A percentile compares a stretch with the other conserved stretches of the same genome.
Conservation (phyloP, 768 basidiomycete species). For the Cyathus striatus region DNA sequence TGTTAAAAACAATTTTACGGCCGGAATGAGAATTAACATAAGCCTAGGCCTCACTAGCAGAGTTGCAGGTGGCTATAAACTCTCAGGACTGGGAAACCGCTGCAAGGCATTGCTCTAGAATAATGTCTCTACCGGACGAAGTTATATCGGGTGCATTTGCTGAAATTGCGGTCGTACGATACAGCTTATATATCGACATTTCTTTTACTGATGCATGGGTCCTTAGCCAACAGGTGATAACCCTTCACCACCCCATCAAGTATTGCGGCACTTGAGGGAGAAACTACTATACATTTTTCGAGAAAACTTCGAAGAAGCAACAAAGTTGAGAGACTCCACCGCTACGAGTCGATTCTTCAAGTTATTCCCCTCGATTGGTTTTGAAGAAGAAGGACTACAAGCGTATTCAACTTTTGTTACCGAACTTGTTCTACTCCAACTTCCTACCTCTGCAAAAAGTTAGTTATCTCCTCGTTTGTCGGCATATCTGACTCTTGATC, state of each 20-base stretch:
- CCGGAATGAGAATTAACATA: too few species aligned
- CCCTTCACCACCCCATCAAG: constrained; percentile 81
- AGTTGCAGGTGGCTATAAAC: constrained; percentile 70
- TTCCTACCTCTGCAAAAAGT: constrained; percentile 83
- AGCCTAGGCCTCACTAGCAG: constrained; percentile 36
- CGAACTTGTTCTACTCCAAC: constrained; percentile 76
- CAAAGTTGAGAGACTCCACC: constrained; percentile 74
- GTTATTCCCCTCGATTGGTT: constrained; percentile 92
- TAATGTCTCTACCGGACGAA: constrained; percentile 76
- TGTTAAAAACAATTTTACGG: too few species aligned
- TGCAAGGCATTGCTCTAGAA: constrained; percentile 83
- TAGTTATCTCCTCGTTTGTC: constrained; percentile 7
- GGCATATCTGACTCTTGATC: constrained; percentile 7
- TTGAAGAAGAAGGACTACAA: constrained; percentile 87
- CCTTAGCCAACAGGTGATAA: constrained; percentile 84
- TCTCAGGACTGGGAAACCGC: constrained; percentile 94
- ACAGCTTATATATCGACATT: background rate
- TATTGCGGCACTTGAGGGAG: constrained; percentile 70
- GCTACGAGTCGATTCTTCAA: constrained; percentile 94
- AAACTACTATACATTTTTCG: constrained; percentile 74
- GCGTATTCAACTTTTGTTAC: constrained; percentile 93
- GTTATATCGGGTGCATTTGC: constrained; percentile 85
- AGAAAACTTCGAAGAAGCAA: constrained; percentile 78
- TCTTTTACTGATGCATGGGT: constrained; percentile 7
- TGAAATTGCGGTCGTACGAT: constrained; percentile 78